phyloP scores from a whole-genome alignment of 257 asterid genomes.

The Datura wrightii region DNA sequence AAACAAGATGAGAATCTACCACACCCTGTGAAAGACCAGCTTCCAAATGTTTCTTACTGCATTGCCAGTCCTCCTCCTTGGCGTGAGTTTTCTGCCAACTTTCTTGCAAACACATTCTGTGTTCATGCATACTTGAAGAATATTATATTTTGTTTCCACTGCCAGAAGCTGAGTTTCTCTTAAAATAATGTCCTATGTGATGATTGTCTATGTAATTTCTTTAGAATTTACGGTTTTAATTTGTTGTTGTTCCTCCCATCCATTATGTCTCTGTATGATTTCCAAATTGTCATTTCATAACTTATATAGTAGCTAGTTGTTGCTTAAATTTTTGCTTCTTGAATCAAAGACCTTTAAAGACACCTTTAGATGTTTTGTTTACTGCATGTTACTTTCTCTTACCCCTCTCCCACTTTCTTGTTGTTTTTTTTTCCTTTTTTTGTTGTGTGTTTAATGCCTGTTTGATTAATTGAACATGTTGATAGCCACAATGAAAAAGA shows the following conservation, averaged over 20 bases:
- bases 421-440: not conserved
- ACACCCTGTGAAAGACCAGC: slow-evolving; percentile 88
- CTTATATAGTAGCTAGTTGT: not conserved
- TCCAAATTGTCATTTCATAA: not conserved
- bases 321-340: not conserved
- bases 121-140: not conserved
- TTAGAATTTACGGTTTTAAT: not conserved
- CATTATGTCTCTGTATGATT: not conserved
- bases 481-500: not conserved
- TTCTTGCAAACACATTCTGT: slow-evolving; percentile 9
- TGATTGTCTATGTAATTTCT: not conserved
- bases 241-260: not conserved
- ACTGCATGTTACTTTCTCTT: not conserved
- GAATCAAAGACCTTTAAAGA: not conserved
- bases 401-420: not conserved
- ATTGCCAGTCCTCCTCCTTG: slow-evolving; percentile 95
- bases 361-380: not conserved
- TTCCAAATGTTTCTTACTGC: slow-evolving; percentile 85
- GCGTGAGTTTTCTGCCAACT: slow-evolving; percentile 62
- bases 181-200: not conserved
- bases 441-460: not conserved
- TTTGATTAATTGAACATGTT: not conserved
- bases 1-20: slow-evolving; percentile 80
- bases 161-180: not conserved
- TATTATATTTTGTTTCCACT: not conserved